Percentiles rank a stretch among this genome's conserved stretches.
These are phyloP conservation scores for Vitis hybrid DNA, from an alignment of 177 flowering plant genomes.

Conservation along the genomic window DNA sequence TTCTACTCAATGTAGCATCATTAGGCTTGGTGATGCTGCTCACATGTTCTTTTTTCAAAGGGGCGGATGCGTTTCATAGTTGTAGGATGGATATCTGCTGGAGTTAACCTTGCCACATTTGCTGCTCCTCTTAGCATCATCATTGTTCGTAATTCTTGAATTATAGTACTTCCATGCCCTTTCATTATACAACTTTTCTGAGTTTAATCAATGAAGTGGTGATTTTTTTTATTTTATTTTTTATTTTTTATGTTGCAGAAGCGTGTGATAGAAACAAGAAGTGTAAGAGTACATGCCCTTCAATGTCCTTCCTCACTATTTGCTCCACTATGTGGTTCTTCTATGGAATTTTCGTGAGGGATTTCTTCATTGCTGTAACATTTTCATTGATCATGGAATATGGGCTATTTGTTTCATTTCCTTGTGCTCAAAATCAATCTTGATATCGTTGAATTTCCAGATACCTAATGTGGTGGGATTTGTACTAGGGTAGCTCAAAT, in stretches of 20 bases:
- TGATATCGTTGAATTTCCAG: slow-evolving; percentile 19
- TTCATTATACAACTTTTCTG: too few species aligned
- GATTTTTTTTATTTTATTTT: not conserved
- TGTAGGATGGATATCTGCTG: slow-evolving; percentile 46
- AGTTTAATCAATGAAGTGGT: too few species aligned
- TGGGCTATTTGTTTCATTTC: not conserved
- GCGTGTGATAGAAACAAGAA: slow-evolving; percentile 41
- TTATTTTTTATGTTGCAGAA: slow-evolving; percentile 26
- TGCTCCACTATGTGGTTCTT: slow-evolving; percentile 52
- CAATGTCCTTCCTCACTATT: slow-evolving; percentile 41
- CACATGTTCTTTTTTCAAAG: slow-evolving; percentile 12
- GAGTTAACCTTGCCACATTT: slow-evolving; percentile 28
- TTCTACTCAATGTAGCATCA: slow-evolving; percentile 22
- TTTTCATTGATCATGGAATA: too few species aligned
- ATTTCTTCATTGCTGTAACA: slow-evolving; percentile 39
- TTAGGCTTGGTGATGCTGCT: slow-evolving; percentile 18
- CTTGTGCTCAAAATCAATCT: not conserved
- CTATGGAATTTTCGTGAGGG: slow-evolving; percentile 44
- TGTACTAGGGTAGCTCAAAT: slow-evolving; percentile 41
- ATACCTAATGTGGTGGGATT: slow-evolving; percentile 46
- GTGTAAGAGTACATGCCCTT: slow-evolving; percentile 60
- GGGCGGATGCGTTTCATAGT: slow-evolving; percentile 11
- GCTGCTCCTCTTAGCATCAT: slow-evolving; percentile 49
- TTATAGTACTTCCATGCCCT: not conserved
- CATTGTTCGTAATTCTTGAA: slow-evolving; percentile 17